Evolutionary conservation across 768 basidiomycete species (phyloP).

Genomic region (Suillus spraguei): DNA sequence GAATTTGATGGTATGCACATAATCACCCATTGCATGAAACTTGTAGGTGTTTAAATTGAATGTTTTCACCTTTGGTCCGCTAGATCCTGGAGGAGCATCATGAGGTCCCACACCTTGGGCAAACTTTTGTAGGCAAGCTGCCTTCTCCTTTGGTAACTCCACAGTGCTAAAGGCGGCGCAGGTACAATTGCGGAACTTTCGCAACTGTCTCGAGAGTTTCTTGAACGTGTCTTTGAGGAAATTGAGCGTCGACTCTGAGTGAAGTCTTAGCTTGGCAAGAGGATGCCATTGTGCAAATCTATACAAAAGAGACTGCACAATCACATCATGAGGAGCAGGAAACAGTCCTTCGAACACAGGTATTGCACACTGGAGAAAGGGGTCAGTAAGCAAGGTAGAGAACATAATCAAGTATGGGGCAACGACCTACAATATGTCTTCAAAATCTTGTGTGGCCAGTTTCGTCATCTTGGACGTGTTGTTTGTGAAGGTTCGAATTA

Average conservation of each 20-base stretch:
- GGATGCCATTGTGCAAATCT: constrained; percentile 6
- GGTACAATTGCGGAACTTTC: background rate
- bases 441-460: too few species aligned
- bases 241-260: constrained; percentile 24
- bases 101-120: background rate
- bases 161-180: constrained; percentile 25
- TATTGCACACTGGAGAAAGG: constrained; percentile 31
- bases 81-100: background rate
- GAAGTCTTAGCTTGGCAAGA: constrained; percentile 35
- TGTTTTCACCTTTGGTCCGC: constrained; percentile 5
- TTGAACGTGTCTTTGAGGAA: constrained; percentile 28
- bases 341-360: constrained; percentile 43
- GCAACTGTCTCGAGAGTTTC: constrained; percentile 9
- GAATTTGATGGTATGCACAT: constrained; percentile 3
- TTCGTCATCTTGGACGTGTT: too few species aligned
- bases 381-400: background rate
- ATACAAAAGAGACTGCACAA: constrained; percentile 29
- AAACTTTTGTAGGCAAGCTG: constrained; percentile 18
- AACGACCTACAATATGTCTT: background rate
- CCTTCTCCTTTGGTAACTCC: constrained; percentile 34
- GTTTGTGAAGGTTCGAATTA: too few species aligned
- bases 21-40: constrained; percentile 19
- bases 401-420: too few species aligned
- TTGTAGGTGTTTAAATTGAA: constrained; percentile 20
- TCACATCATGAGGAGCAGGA: constrained; percentile 23